Conservation (phyloP, 225 moss, liverwort and hornwort genomes). For the Pseudoscleropodium purum region DNA sequence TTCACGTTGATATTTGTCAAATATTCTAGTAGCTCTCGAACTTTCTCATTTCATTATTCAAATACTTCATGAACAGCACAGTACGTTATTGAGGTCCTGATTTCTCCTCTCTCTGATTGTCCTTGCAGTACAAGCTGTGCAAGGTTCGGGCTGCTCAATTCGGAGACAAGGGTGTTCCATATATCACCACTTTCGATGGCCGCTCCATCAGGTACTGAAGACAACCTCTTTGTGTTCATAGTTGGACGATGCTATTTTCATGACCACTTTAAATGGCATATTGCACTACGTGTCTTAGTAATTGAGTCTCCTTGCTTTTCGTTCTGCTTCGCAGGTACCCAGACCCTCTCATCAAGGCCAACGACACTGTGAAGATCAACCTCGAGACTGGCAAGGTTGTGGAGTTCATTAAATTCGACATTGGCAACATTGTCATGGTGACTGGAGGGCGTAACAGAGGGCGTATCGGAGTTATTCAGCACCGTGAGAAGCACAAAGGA, state of each 20-base stretch:
- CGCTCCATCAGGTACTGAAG: constrained; percentile 53
- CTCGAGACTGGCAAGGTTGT: constrained; percentile 90
- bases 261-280: background rate
- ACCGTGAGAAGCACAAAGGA: constrained; percentile 96
- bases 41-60: background rate
- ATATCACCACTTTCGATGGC: constrained; percentile 80
- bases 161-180: constrained; percentile 81
- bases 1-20: background rate
- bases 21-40: background rate
- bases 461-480: constrained; percentile 82
- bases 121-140: constrained; percentile 78
- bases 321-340: constrained; percentile 39
- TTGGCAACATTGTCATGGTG: constrained; percentile 84
- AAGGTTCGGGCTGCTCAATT: constrained; percentile 79
- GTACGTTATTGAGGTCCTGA: background rate
- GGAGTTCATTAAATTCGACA: constrained; percentile 83
- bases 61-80: background rate
- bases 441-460: constrained; percentile 96
- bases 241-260: too few species aligned
- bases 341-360: constrained; percentile 84
- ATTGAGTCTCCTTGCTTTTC: background rate
- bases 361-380: constrained; percentile 83
- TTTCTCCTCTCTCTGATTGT: background rate
- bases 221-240: too few species aligned
- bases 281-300: background rate